Evolutionary conservation across 257 asterid species (phyloP), one percentile per base, ranked within the genome.

Genomic region (Scutellaria minor): DNA sequence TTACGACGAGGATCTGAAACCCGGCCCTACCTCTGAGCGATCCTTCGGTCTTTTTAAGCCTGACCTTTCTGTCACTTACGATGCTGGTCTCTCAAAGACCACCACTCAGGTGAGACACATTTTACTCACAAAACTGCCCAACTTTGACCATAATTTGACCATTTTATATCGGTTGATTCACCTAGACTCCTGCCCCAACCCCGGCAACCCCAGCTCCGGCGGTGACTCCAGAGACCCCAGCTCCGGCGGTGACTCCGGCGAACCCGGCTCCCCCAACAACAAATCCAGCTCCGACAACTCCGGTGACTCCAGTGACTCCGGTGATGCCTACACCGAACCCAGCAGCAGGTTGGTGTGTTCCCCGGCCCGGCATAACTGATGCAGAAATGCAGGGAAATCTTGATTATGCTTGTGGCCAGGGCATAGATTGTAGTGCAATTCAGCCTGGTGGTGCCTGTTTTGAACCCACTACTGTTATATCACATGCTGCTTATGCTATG

Each of bases 1-100:
- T 47, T 95, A 85, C 48, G 98, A 95, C n/a, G 99, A 95, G 81
- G 75, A 95, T 74, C 64, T 92, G 88, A 95, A 95, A 77, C 96
- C 98, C 0, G 99, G 98, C 18, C 85, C 96, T 6, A 83, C 74
- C 74, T 95, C 99, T 0, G 99, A 95, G 79, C 85, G 94, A 31
- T 75, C 89, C 0, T 92, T 95, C 47, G 99, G 99, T 2, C 93
- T 95, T 51, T 95, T 86, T 72, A 87, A 76, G 74, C 88, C 97
- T 1, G 97, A 95, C 68, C 91, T 87, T 48, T 65, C 96, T 52
- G 51, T 46, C 79, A 77, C 86, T 35, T 95, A 92, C 13, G 90
- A 90, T 15, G 81, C 73, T 55, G 92, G 90, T 63, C 96, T 95
- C 40, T 84, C 89, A 2, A 86, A 82, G 88, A 82, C 75, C 79